A percentile compares a stretch with the other conserved stretches of the same genome.
These are phyloP conservation scores for Lodderomyces pseudojiufengensis DNA, from an alignment of 1,139 yeast genomes.

Conservation along the genomic window DNA sequence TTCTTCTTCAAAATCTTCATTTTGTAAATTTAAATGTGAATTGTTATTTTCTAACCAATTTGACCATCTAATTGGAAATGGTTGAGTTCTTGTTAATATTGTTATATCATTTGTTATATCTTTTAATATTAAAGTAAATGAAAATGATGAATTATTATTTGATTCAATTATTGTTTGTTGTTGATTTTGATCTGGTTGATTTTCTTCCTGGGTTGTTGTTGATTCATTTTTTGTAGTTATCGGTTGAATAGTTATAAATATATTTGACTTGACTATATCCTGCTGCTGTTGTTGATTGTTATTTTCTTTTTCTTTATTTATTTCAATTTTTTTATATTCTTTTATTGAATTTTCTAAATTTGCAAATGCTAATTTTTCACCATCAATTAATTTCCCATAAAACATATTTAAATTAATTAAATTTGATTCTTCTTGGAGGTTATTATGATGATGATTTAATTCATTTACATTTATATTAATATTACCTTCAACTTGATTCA, in stretches of 20 bases:
- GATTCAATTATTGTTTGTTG: constrained; percentile 39
- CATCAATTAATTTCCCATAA: constrained; percentile 74
- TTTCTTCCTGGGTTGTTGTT: constrained; percentile 1
- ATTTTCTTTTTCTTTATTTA: constrained; percentile 20
- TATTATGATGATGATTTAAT: constrained; percentile 38
- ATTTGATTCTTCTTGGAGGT: constrained; percentile 12
- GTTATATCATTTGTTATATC: constrained; percentile 78
- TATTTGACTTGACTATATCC: constrained; percentile 49
- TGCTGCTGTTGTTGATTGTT: constrained; percentile 22
- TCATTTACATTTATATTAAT: constrained; percentile 58
- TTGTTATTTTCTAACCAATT: constrained; percentile 66
- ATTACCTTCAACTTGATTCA: constrained; percentile 91
- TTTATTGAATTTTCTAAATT: constrained; percentile 73
- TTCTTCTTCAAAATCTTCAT: constrained; percentile 9
- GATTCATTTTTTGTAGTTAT: constrained; percentile 25
- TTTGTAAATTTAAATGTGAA: constrained; percentile 26
- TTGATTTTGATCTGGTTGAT: constrained; percentile 17
- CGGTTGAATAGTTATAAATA: constrained; percentile 81
- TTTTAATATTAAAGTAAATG: constrained; percentile 67
- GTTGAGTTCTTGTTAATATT: constrained; percentile 75
- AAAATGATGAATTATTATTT: constrained; percentile 35
- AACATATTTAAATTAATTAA: constrained; percentile 66
- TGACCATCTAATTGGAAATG: constrained; percentile 88
- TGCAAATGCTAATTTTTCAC: constrained; percentile 86
- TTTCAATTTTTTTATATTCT: constrained; percentile 26